Evolutionary conservation across 495 filamentous ascomycete genomes (phyloP).

Genomic region (Stereocaulon alpinum): DNA sequence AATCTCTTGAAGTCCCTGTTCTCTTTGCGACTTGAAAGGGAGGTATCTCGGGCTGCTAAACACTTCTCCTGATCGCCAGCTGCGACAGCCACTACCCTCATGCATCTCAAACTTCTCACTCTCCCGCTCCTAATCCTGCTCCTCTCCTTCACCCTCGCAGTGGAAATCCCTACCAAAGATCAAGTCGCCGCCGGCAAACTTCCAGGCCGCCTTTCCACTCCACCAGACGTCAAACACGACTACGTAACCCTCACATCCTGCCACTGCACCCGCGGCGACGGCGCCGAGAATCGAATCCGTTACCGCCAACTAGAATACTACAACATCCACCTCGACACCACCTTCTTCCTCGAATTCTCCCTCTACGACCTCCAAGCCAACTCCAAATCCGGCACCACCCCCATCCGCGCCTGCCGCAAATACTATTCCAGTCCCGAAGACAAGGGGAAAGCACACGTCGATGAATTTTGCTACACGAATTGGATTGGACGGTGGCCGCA

Average conservation of each 20-base stretch:
- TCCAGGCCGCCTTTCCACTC: background rate
- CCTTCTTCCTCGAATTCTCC: background rate
- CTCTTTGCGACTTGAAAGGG: too few relatives aligned
- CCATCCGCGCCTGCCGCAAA: too few relatives aligned
- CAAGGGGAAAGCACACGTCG: background rate
- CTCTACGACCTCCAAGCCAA: background rate
- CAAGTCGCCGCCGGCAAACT: background rate
- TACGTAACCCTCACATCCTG: slow-evolving; percentile 5
- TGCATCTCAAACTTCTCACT: background rate
- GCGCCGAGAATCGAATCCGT: background rate
- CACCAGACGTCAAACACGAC: background rate
- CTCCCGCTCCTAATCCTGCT: background rate
- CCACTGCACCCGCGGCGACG: background rate
- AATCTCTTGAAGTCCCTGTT: too few relatives aligned
- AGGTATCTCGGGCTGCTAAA: too few relatives aligned
- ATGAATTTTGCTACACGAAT: background rate
- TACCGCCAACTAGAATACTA: slow-evolving; percentile 11
- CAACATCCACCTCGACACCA: background rate
- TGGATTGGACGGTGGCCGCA: too few relatives aligned
- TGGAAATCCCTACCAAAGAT: background rate
- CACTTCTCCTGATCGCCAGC: too few relatives aligned
- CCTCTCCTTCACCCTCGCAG: background rate
- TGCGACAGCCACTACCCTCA: too few relatives aligned
- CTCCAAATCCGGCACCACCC: background rate
- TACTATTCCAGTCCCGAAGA: background rate